Evolutionary conservation across 169 alveolate genomes (phyloP).

Genomic region (Cryptosporidium viatorum): DNA sequence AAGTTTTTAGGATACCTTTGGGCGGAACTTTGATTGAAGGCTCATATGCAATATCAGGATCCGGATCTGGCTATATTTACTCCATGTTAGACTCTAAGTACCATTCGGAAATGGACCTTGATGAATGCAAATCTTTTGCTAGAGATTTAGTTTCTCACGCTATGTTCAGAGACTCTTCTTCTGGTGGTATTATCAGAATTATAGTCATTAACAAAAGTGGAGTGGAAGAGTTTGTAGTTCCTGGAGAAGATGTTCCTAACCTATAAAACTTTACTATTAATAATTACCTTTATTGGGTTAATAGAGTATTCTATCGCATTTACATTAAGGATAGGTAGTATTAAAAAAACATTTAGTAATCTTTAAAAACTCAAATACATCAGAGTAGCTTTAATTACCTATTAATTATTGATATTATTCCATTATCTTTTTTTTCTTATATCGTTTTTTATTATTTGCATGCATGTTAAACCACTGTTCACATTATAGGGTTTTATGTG

Average conservation of each 20-base stretch:
- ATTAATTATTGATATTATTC: not conserved
- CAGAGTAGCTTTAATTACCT: not conserved
- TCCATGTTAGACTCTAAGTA: conserved; percentile 89
- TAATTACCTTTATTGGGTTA: not conserved
- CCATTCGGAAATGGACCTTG: conserved; percentile 86
- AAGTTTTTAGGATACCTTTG: conserved; percentile 88
- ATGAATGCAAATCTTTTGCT: conserved; percentile 86
- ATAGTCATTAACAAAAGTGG: conserved; percentile 52
- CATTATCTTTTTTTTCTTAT: not conserved
- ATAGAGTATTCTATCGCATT: not conserved
- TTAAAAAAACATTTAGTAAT: not conserved
- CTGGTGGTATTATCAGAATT: conserved; percentile 93
- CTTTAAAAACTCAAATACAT: not conserved
- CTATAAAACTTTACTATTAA: conserved; percentile 5
- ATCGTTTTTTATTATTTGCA: not conserved
- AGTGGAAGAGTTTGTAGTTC: conserved; percentile 33
- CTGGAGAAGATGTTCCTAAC: conserved; percentile 74
- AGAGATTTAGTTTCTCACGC: conserved; percentile 89
- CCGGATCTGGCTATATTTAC: conserved; percentile 92
- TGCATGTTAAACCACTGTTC: not conserved
- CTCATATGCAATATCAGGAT: conserved; percentile 91
- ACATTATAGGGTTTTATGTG: not conserved
- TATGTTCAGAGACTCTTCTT: conserved; percentile 89
- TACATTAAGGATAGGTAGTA: not conserved
- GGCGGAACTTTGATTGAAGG: conserved; percentile 90